Percentiles rank a stretch among this genome's conserved stretches.
Conservation (phyloP, 257 asterid genomes). For the Nicotiana paniculata region DNA sequence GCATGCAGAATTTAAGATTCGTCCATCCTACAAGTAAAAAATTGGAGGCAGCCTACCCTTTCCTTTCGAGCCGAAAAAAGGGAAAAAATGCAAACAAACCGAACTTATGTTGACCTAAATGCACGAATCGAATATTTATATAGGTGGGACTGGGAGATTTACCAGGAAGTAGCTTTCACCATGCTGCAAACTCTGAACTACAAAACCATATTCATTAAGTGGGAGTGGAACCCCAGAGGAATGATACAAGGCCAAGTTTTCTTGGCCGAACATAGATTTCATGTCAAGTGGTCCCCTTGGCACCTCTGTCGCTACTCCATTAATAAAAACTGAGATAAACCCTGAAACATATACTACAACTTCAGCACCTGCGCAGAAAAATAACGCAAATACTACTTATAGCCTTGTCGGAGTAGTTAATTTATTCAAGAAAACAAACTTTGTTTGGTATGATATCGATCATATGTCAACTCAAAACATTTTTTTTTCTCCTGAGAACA, state of each 20-base stretch:
- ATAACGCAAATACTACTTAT: not conserved
- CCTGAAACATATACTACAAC: not conserved
- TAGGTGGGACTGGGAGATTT: not conserved
- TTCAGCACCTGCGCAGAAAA: not conserved
- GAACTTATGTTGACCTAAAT: not conserved
- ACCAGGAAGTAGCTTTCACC: slow-evolving; percentile 9
- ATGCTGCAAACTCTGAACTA: not conserved
- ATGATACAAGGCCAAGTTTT: not conserved
- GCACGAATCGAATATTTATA: not conserved
- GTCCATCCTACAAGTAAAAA: not conserved
- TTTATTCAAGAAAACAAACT: not conserved
- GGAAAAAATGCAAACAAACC: not conserved
- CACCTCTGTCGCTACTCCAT: slow-evolving; percentile 8
- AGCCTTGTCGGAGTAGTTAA: too few species aligned
- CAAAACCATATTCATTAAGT: slow-evolving; percentile 1
- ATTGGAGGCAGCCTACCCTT: not conserved
- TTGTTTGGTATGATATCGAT: not conserved
- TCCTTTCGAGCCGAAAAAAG: not conserved
- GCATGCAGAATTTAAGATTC: not conserved
- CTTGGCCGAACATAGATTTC: not conserved
- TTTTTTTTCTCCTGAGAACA: not conserved
- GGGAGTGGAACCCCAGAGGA: not conserved
- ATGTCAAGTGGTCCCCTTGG: not conserved
- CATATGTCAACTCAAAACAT: not conserved
- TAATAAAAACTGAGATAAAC: not conserved